Percentiles rank a stretch among this genome's conserved stretches.
Conservation (phyloP, 1,284 basidiomycete genomes). For the Cutaneotrichosporon sp. region DNA sequence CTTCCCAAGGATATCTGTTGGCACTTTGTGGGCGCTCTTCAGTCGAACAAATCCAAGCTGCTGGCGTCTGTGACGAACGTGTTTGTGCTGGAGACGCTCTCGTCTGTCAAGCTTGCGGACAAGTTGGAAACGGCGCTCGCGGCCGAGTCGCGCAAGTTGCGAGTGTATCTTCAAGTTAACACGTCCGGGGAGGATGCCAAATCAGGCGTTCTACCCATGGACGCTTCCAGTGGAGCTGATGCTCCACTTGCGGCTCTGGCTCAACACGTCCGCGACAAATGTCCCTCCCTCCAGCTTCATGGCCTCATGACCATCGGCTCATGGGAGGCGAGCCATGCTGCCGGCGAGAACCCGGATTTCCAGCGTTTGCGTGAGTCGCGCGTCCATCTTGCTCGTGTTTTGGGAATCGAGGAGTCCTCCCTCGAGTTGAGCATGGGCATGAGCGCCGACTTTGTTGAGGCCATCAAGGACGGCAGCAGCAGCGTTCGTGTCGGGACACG, state of each 20-base stretch:
- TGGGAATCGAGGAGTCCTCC: slow-evolving; percentile 49
- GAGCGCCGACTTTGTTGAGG: slow-evolving; percentile 90
- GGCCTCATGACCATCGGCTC: slow-evolving; percentile 98
- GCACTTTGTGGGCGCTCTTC: slow-evolving; percentile 95
- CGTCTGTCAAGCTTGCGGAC: slow-evolving; percentile 75
- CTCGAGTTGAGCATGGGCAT: slow-evolving; percentile 94
- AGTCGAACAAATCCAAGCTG: slow-evolving; percentile 90
- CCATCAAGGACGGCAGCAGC: slow-evolving; percentile 74
- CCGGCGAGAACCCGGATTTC: slow-evolving; percentile 78
- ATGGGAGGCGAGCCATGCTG: slow-evolving; percentile 61
- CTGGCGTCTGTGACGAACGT: slow-evolving; percentile 87
- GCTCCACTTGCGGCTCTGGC: slow-evolving; percentile 63
- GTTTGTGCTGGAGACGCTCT: slow-evolving; percentile 83
- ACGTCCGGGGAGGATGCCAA: slow-evolving; percentile 88
- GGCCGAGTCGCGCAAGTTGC: slow-evolving; percentile 50
- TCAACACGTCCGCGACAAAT: slow-evolving; percentile 62
- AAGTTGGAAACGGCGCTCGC: slow-evolving; percentile 74
- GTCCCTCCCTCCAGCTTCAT: slow-evolving; percentile 67
- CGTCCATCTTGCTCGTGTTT: slow-evolving; percentile 53
- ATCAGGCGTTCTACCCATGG: slow-evolving; percentile 70
- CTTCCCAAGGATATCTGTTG: slow-evolving; percentile 78
- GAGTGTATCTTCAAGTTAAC: slow-evolving; percentile 87
- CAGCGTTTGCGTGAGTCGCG: slow-evolving; percentile 62
- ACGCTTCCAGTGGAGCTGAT: slow-evolving; percentile 28
- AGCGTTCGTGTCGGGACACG: slow-evolving; percentile 87